Conservation (phyloP, 2,329 filamentous ascomycete species). For the Plenodomus tracheiphilus region DNA sequence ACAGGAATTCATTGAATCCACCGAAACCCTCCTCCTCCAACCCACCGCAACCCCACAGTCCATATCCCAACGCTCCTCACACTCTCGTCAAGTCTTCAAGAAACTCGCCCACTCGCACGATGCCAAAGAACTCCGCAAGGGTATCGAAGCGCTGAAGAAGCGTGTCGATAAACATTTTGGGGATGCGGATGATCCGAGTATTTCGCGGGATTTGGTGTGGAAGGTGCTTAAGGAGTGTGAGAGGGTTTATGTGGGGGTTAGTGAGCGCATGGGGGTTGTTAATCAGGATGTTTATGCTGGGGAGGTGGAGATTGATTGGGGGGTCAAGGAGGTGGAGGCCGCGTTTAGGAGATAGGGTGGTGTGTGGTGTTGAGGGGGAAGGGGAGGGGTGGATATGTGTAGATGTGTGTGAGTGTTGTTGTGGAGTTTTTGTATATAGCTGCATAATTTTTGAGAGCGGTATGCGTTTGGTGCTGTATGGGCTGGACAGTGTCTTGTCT, state of each 20-base stretch:
- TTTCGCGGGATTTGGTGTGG: conserved; percentile 62
- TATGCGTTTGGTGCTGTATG: background rate
- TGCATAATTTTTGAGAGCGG: conserved; percentile 4
- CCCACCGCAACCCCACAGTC: conserved; percentile 53
- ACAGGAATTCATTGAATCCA: conserved; percentile 83
- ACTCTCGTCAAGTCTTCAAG: conserved; percentile 80
- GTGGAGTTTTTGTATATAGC: background rate
- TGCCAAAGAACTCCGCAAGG: conserved; percentile 80
- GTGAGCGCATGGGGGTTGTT: conserved; percentile 53
- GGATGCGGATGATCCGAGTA: conserved; percentile 74
- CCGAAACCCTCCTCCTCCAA: conserved; percentile 70
- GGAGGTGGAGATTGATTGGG: conserved; percentile 49
- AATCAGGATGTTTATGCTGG: conserved; percentile 52
- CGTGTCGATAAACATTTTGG: conserved; percentile 97
- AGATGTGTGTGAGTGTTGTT: no score
- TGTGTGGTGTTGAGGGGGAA: background rate
- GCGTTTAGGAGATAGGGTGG: conserved; percentile 32
- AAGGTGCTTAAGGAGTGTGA: conserved; percentile 66
- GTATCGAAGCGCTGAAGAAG: conserved; percentile 87
- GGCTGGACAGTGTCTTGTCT: background rate
- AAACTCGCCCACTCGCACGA: conserved; percentile 83
- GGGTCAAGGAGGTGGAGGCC: conserved; percentile 29
- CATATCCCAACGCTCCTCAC: conserved; percentile 79
- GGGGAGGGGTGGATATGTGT: background rate
- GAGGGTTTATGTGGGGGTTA: conserved; percentile 56